Evolutionary conservation across 116 monocot species (phyloP).

Genomic region (Trichopus zeylanicus): DNA sequence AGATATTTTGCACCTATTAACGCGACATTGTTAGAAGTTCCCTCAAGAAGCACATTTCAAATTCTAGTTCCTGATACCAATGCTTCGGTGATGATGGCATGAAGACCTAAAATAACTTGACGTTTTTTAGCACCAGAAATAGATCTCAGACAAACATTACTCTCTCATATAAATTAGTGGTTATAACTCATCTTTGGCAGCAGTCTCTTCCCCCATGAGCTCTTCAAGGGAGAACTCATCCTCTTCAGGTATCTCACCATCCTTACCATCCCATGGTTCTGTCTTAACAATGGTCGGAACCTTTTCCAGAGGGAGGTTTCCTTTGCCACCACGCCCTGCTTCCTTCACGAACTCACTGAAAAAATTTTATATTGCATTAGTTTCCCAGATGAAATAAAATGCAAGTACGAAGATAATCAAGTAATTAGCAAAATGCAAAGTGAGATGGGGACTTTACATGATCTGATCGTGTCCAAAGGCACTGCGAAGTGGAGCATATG

Average conservation of each 20-base stretch:
- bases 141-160: not conserved
- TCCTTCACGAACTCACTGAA: slow-evolving; percentile 85
- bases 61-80: no score
- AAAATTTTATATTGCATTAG: not conserved
- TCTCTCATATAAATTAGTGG: not conserved
- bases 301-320: slow-evolving; percentile 62
- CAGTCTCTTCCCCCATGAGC: slow-evolving; percentile 52
- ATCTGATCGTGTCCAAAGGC: slow-evolving; percentile 68
- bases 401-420: not conserved
- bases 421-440: not conserved
- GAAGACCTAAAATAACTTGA: no score
- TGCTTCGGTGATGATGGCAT: no score
- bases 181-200: slow-evolving; percentile 59
- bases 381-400: not conserved
- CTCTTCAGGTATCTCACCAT: slow-evolving; percentile 70
- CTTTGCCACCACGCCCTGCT: slow-evolving; percentile 86
- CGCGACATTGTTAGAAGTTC: no score
- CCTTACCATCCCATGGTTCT: slow-evolving; percentile 91
- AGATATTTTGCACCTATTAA: no score
- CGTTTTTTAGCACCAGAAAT: not conserved
- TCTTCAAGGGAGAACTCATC: slow-evolving; percentile 96
- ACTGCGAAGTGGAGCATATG: slow-evolving; percentile 73
- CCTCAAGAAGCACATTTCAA: no score
- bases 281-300: slow-evolving; percentile 37
- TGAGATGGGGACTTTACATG: slow-evolving; percentile 33